Percentiles rank a stretch among this genome's conserved stretches.
phyloP scores from a whole-genome alignment of 495 filamentous ascomycete species.

The Penicillium subrubescens region DNA sequence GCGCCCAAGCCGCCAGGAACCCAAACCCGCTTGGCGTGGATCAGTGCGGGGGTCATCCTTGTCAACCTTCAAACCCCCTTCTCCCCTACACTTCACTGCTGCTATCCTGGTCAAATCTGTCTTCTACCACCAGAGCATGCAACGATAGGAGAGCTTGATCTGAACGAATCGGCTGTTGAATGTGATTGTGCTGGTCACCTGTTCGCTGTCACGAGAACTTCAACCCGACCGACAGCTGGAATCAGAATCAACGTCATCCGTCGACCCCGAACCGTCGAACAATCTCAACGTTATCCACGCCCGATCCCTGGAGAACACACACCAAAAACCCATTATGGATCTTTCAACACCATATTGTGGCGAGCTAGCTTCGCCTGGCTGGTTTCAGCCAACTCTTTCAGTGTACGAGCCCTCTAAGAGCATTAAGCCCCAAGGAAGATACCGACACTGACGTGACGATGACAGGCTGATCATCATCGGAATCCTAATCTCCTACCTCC shows the following conservation, averaged over 20 bases:
- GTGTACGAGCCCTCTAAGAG: conserved; percentile 45
- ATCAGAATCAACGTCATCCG: background rate
- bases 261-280: conserved; percentile 17
- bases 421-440: background rate
- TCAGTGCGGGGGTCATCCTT: conserved; percentile 2
- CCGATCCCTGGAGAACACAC: background rate
- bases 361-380: conserved; percentile 49
- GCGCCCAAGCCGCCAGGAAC: conserved; percentile 8
- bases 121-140: background rate
- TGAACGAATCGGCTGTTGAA: background rate
- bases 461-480: conserved; percentile 81
- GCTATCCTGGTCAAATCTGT: background rate
- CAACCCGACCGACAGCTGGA: conserved; percentile 1
- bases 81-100: background rate
- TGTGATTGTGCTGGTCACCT: background rate
- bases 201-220: background rate
- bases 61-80: conserved; percentile 1
- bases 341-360: conserved; percentile 35
- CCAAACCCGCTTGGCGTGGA: conserved; percentile 3
- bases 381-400: conserved; percentile 63
- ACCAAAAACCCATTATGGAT: conserved; percentile 25
- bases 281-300: conserved; percentile 10
- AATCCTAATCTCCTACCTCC: conserved; percentile 90
- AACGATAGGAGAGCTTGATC: background rate
- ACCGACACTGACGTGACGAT: conserved; percentile 7